These are phyloP conservation scores for Picochlorum sp. DNA, from an alignment of 139 green algal genomes.

Conservation along the genomic window DNA sequence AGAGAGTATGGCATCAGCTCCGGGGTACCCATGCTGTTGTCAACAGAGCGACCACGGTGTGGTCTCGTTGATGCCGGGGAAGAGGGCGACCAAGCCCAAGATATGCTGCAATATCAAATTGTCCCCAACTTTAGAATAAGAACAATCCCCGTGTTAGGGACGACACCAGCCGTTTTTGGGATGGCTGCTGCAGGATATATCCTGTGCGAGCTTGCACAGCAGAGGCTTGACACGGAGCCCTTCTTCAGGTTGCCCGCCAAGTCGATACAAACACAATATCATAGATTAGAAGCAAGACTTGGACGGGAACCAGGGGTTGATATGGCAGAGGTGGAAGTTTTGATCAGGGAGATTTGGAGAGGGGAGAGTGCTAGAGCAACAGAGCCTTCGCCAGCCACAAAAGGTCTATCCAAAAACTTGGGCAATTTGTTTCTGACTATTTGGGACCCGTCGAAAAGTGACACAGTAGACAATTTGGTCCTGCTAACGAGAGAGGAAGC, in stretches of 20 bases:
- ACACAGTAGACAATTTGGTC: constrained; percentile 81
- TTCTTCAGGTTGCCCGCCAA: constrained; percentile 47
- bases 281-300: constrained; percentile 55
- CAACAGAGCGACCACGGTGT: constrained; percentile 71
- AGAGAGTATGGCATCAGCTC: constrained; percentile 52
- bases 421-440: constrained; percentile 59
- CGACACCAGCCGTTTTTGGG: constrained; percentile 87
- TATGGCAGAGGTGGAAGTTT: constrained; percentile 26
- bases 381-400: constrained; percentile 36
- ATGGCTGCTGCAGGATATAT: constrained; percentile 76
- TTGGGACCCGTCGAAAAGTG: constrained; percentile 35
- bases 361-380: constrained; percentile 35
- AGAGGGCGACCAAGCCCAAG: constrained; percentile 25
- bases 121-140: constrained; percentile 92
- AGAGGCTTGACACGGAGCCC: constrained; percentile 52
- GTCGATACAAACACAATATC: constrained; percentile 32
- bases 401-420: constrained; percentile 56
- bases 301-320: constrained; percentile 43
- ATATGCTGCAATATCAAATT: constrained; percentile 74
- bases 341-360: constrained; percentile 49
- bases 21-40: constrained; percentile 75
- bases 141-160: constrained; percentile 92
- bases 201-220: constrained; percentile 67
- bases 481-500: constrained; percentile 74
- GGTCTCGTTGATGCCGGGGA: constrained; percentile 50